These are phyloP conservation scores for Cladosporium cucumerinum DNA, from an alignment of 2,329 filamentous ascomycete genomes.

Conservation along the genomic window DNA sequence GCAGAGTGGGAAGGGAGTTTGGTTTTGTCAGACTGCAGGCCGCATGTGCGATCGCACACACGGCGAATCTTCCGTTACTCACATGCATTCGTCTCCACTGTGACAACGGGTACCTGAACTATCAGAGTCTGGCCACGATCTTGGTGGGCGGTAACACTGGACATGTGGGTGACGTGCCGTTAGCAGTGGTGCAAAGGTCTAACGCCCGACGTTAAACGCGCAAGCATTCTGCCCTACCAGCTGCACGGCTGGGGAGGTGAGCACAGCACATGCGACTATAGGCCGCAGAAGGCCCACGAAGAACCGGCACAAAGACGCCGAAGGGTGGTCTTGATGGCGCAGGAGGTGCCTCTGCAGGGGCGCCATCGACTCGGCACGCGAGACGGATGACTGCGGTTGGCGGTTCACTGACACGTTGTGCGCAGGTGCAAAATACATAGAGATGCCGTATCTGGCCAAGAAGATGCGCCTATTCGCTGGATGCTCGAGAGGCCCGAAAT, in stretches of 20 bases:
- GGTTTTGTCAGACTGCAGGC: conserved; percentile 9
- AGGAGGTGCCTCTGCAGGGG: conserved; percentile 1
- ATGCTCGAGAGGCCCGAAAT: conserved; percentile 4
- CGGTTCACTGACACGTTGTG: background rate
- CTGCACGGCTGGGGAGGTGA: conserved; percentile 14
- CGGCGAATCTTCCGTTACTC: conserved; percentile 1
- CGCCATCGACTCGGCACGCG: background rate
- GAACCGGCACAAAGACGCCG: background rate
- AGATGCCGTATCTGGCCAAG: background rate
- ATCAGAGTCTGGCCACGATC: conserved; percentile 11
- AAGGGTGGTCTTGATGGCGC: background rate
- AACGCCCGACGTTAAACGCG: conserved; percentile 8
- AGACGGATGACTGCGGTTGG: background rate
- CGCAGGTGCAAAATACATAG: background rate
- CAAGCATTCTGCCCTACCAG: conserved; percentile 15
- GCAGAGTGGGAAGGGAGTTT: background rate
- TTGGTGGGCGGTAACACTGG: conserved; percentile 8
- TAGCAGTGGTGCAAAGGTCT: background rate
- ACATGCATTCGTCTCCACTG: conserved; percentile 10
- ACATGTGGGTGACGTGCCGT: conserved; percentile 13
- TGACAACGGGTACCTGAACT: conserved; percentile 7
- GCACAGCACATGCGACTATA: background rate
- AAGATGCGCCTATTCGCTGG: conserved; percentile 2
- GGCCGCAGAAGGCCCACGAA: conserved; percentile 5
- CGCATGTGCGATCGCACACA: conserved; percentile 3